phyloP scores from a whole-genome alignment of 164 flowering plant species.

The Buxus sempervirens region DNA sequence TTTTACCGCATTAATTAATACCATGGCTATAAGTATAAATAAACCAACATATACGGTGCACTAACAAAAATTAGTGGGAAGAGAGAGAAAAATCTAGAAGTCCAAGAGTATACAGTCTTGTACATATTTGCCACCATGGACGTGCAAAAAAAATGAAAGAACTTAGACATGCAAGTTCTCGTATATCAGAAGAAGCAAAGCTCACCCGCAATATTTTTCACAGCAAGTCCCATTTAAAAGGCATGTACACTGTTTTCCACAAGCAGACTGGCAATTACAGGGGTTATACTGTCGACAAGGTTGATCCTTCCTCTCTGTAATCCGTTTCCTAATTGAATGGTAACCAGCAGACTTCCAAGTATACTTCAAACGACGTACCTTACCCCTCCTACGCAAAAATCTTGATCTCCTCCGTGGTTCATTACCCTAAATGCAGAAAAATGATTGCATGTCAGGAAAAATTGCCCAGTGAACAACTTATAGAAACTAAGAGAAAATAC shows the following conservation, averaged over 20 bases:
- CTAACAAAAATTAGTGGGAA: background rate
- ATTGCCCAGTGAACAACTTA: constrained; percentile 5
- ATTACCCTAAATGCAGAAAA: constrained; percentile 44
- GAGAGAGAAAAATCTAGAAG: background rate
- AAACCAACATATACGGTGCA: background rate
- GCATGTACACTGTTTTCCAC: constrained; percentile 92
- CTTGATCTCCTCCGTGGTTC: constrained; percentile 76
- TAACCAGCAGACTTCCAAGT: constrained; percentile 94
- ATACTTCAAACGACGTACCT: constrained; percentile 94
- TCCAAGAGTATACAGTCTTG: background rate
- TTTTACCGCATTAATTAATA: background rate
- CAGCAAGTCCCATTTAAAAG: constrained; percentile 90
- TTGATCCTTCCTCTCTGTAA: constrained; percentile 88
- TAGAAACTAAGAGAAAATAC: constrained; percentile 17
- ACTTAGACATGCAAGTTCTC: background rate
- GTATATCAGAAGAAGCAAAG: background rate
- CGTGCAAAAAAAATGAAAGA: background rate
- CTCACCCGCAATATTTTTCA: constrained; percentile 98
- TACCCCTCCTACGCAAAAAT: constrained; percentile 88
- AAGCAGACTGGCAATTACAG: constrained; percentile 84
- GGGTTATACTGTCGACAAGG: constrained; percentile 96
- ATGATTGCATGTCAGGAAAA: constrained; percentile 1
- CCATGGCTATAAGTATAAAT: background rate
- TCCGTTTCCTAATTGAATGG: constrained; percentile 88
- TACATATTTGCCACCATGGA: background rate